Percentiles rank a stretch among this genome's conserved stretches.
phyloP scores from a whole-genome alignment of 306 rosid species.

The Vigna nakashimae region DNA sequence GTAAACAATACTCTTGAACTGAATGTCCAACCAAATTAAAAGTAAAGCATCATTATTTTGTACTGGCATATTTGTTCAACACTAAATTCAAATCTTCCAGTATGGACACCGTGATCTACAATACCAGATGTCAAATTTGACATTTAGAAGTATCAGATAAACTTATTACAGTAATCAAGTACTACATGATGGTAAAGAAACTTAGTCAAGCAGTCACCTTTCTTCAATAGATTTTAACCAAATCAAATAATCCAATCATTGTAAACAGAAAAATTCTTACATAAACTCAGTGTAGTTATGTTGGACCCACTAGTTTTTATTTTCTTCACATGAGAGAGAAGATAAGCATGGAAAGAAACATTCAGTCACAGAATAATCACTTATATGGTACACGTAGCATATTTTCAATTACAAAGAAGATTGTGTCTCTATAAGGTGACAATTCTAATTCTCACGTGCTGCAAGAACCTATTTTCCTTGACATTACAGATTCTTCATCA shows the following conservation, averaged over 20 bases:
- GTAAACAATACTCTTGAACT: constrained; percentile 6
- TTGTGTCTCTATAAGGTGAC: neutral
- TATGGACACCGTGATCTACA: constrained; percentile 1
- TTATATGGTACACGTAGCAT: too few species aligned
- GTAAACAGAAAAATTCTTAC: too few species aligned
- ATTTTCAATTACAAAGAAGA: neutral
- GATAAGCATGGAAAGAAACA: too few species aligned
- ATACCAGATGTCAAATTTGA: constrained; percentile 4
- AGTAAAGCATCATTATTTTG: neutral
- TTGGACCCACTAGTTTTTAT: too few species aligned
- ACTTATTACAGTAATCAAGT: neutral
- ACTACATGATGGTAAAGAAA: neutral
- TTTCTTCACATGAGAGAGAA: too few species aligned
- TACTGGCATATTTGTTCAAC: neutral
- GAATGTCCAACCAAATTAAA: neutral
- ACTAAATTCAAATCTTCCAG: neutral
- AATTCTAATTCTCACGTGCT: too few species aligned
- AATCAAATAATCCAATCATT: too few species aligned
- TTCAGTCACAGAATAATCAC: too few species aligned
- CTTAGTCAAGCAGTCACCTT: too few species aligned
- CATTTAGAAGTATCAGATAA: neutral
- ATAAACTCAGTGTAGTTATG: too few species aligned
- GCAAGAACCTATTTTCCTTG: neutral
- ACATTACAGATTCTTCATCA: neutral
- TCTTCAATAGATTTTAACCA: too few species aligned